These are phyloP conservation scores for Saccharomycopsis crataegensis DNA, from an alignment of 1,139 yeast genomes.

Conservation along the genomic window DNA sequence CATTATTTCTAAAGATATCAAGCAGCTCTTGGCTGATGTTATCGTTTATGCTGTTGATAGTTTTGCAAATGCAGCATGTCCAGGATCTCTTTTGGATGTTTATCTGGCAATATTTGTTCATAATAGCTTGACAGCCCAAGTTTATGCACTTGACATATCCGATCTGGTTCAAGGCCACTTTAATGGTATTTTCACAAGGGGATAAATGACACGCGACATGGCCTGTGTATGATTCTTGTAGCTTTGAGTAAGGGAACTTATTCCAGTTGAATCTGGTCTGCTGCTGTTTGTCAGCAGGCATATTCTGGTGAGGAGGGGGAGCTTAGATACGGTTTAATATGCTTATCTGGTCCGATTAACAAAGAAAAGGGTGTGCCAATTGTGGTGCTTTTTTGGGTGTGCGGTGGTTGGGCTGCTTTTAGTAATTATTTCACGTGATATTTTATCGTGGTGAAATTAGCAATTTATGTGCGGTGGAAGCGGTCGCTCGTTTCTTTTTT, in stretches of 20 bases:
- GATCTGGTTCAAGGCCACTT: background rate
- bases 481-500: background rate
- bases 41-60: slow-evolving; percentile 2
- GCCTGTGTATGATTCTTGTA: slow-evolving; percentile 12
- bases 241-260: slow-evolving; percentile 8
- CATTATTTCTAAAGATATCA: background rate
- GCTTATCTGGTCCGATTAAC: background rate
- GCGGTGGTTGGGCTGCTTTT: no score
- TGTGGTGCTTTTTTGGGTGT: no score
- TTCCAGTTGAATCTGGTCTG: slow-evolving; percentile 18
- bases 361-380: no score
- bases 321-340: background rate
- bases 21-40: background rate
- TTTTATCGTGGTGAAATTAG: background rate
- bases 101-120: slow-evolving; percentile 3
- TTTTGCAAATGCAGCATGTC: slow-evolving; percentile 15
- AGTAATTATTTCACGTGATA: background rate
- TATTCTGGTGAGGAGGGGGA: background rate
- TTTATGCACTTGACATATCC: slow-evolving; percentile 9
- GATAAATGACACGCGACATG: slow-evolving; percentile 7
- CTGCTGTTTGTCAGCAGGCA: background rate
- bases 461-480: no score
- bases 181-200: background rate
- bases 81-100: slow-evolving; percentile 1
- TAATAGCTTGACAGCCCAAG: slow-evolving; percentile 9